phyloP scores from a whole-genome alignment of 148 eudicot genomes.

The Chenopodium formosanum region DNA sequence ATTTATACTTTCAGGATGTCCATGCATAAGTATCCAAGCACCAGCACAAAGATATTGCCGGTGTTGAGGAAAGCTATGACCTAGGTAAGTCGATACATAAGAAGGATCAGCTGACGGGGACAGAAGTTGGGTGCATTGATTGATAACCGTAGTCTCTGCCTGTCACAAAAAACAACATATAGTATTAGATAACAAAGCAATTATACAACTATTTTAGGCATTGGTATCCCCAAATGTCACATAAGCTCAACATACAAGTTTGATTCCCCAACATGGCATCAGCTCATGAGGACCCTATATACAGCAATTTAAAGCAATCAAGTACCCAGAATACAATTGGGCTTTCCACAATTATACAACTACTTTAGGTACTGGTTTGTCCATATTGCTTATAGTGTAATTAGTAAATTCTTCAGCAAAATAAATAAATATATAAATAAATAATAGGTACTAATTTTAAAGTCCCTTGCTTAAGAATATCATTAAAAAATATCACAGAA shows the following conservation, averaged over 20 bases:
- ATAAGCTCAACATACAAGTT: too few relatives aligned
- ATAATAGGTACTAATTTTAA: not conserved
- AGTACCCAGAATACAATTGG: too few relatives aligned
- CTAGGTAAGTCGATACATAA: constrained; percentile 76
- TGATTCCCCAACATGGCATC: too few relatives aligned
- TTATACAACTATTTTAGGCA: too few relatives aligned
- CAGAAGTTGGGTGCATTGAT: constrained; percentile 93
- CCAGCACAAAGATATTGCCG: constrained; percentile 96
- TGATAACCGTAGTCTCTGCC: constrained; percentile 90
- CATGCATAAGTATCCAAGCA: constrained; percentile 96
- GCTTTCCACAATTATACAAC: too few relatives aligned
- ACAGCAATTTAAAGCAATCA: too few relatives aligned
- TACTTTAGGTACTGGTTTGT: too few relatives aligned
- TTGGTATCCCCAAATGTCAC: too few relatives aligned
- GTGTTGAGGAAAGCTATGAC: constrained; percentile 81
- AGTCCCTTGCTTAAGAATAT: not conserved
- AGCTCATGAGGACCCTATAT: too few relatives aligned
- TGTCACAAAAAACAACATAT: constrained; percentile 38
- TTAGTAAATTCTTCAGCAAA: too few relatives aligned
- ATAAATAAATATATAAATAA: not conserved
- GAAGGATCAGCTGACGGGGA: constrained; percentile 82
- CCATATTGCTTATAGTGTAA: too few relatives aligned
- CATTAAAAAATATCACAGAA: not conserved
- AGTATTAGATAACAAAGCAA: too few relatives aligned
- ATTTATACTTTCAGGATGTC: constrained; percentile 89